Base-by-base conservation (phyloP, 2,329 filamentous ascomycete genomes). In the Aspergillus unguis region DNA sequence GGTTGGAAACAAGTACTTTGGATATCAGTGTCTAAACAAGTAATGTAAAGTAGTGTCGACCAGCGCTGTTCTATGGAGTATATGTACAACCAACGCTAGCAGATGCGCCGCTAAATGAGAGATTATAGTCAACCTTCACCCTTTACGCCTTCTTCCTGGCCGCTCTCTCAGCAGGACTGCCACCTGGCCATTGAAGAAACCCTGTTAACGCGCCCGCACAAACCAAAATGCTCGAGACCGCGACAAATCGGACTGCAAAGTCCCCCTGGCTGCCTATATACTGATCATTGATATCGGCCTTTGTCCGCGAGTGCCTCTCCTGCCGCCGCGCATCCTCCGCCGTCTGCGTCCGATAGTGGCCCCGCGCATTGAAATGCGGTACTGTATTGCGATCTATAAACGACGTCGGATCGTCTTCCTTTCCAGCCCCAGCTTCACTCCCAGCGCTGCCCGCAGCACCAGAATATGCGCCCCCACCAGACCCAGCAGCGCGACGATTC, bases 291-390 rank as follows among this genome's bases (percentile, higher is more conserved):
- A 62, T 46, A n/a, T 56, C 46, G n/a, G 50, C 52, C 69, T 78
- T 31, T 69, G 72, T 62, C 25, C 63, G 62, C 25, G 59, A 66
- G 51, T 63, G 67, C 65, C 80, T 69, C 23, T 74, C 68, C 62
- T 77, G 66, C 62, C 77, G 67, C 62, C 80, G 65, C 66, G 74
- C 70, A 58, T 88, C 82, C 61, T 87, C 79, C 32, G 80, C 76
- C 45, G 80, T 77, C 58, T 95, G 90, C 54, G 90, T 95, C 56
- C 83, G 78, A 62, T 85, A 83, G 71, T 96, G 92, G 7, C 80
- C 79, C 38, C 74, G 77, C 37, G 82, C 81, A 73, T 97, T 86
- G 62, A 96, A 99, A 73, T 96, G 88, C 59, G 85, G 83, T 31
- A 90, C 77, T 32, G 85, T 77, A 50, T 82, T 74, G 31, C 68